These are phyloP conservation scores for Corymbia calophylla DNA, from an alignment of 441 rosid genomes.

Conservation along the genomic window DNA sequence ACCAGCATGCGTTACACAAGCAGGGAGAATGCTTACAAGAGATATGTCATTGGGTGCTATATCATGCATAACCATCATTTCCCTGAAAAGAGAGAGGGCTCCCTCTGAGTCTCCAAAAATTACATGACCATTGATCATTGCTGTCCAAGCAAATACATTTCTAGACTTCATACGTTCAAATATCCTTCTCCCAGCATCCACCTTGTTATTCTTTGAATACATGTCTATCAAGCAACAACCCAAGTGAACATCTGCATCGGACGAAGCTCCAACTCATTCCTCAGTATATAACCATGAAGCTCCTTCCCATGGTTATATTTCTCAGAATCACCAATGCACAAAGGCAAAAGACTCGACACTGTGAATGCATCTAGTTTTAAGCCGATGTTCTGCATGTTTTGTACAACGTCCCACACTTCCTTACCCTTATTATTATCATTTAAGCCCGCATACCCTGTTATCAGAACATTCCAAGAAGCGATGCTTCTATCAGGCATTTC, in stretches of 20 bases:
- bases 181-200: conserved; percentile 22
- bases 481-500: conserved; percentile 50
- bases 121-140: conserved; percentile 52
- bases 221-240: conserved; percentile 56
- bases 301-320: conserved; percentile 38
- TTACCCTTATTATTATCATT: conserved; percentile 4
- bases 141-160: conserved; percentile 58
- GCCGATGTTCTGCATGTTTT: conserved; percentile 34
- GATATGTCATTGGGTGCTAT: conserved; percentile 45
- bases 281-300: conserved; percentile 41
- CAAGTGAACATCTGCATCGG: conserved; percentile 33
- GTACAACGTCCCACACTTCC: conserved; percentile 19
- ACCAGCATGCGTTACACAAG: conserved; percentile 38
- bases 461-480: conserved; percentile 43
- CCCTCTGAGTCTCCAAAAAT: conserved; percentile 33
- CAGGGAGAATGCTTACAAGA: conserved; percentile 52
- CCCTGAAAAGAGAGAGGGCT: conserved; percentile 40
- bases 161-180: conserved; percentile 34
- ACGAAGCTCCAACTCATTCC: conserved; percentile 21
- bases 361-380: conserved; percentile 46
- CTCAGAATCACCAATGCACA: conserved; percentile 15
- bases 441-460: conserved; percentile 26
- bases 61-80: conserved; percentile 38
- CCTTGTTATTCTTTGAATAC: conserved; percentile 33
- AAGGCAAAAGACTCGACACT: conserved; percentile 39